Evolutionary conservation across 208 protist species (phyloP).

Genomic region (Leishmania major): DNA sequence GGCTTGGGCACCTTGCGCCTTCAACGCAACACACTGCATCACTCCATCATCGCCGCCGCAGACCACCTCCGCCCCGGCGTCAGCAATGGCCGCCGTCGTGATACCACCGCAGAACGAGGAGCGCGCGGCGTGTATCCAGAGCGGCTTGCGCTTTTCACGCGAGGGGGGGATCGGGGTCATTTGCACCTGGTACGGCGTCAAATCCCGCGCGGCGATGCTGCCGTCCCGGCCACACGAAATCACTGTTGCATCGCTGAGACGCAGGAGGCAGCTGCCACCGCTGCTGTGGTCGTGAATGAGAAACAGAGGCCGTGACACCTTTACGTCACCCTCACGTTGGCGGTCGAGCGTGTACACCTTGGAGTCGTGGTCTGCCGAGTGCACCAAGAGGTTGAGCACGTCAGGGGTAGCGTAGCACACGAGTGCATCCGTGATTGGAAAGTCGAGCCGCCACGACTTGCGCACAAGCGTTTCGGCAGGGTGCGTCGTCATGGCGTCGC

Average conservation of each 20-base stretch:
- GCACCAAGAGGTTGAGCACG: slow-evolving; percentile 67
- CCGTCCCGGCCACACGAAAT: slow-evolving; percentile 74
- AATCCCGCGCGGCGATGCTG: slow-evolving; percentile 60
- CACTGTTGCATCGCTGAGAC: slow-evolving; percentile 38
- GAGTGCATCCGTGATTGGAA: slow-evolving; percentile 62
- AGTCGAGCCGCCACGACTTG: slow-evolving; percentile 79
- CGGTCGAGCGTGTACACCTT: slow-evolving; percentile 84
- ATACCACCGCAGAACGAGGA: slow-evolving; percentile 60
- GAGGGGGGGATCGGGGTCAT: slow-evolving; percentile 75
- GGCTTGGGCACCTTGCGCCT: neutral
- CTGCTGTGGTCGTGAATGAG: slow-evolving; percentile 78
- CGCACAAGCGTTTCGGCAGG: slow-evolving; percentile 43
- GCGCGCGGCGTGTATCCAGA: slow-evolving; percentile 38
- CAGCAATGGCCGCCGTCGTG: slow-evolving; percentile 30
- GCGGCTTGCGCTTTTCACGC: slow-evolving; percentile 75
- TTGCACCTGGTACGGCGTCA: slow-evolving; percentile 62
- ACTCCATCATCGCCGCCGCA: slow-evolving; percentile 32
- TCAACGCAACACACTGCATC: slow-evolving; percentile 24
- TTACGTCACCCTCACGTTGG: slow-evolving; percentile 56
- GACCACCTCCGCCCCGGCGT: slow-evolving; percentile 8
- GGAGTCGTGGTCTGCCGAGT: slow-evolving; percentile 83
- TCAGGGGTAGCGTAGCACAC: slow-evolving; percentile 49
- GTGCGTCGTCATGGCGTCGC: slow-evolving; percentile 27
- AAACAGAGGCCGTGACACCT: slow-evolving; percentile 68
- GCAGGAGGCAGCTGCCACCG: slow-evolving; percentile 53